These are phyloP conservation scores for Ciborinia camelliae DNA, from an alignment of 2,329 filamentous ascomycete species.

Conservation along the genomic window DNA sequence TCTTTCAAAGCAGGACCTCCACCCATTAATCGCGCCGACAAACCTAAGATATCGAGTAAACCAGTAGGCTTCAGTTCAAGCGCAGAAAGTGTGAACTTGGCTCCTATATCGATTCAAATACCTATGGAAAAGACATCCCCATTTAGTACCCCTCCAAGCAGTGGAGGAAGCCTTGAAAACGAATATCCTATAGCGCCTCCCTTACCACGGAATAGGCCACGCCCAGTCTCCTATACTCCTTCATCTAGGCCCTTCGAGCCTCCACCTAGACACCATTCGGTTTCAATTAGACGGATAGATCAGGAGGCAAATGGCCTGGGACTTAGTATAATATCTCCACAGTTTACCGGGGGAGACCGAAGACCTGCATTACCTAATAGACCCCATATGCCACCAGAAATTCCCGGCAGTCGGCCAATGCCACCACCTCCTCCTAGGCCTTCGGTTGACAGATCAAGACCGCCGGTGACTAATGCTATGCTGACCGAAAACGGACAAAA, in stretches of 20 bases:
- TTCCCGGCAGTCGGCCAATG: slow-evolving; percentile 32
- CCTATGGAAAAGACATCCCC: slow-evolving; percentile 56
- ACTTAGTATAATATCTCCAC: slow-evolving; percentile 42
- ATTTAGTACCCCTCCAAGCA: slow-evolving; percentile 82
- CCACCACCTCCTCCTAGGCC: slow-evolving; percentile 34
- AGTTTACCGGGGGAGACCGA: slow-evolving; percentile 42
- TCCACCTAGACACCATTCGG: slow-evolving; percentile 50
- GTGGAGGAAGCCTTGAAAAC: slow-evolving; percentile 57
- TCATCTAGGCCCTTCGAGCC: slow-evolving; percentile 45
- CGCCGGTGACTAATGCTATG: slow-evolving; percentile 21
- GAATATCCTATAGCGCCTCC: slow-evolving; percentile 48
- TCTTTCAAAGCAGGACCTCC: slow-evolving; percentile 53
- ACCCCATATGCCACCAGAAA: slow-evolving; percentile 38
- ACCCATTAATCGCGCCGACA: slow-evolving; percentile 76
- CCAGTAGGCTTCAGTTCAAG: slow-evolving; percentile 34
- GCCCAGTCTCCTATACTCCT: slow-evolving; percentile 44
- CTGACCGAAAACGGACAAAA: slow-evolving; percentile 14
- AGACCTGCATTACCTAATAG: slow-evolving; percentile 51
- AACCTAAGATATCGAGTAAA: slow-evolving; percentile 58
- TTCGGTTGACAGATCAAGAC: slow-evolving; percentile 31
- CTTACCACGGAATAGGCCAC: slow-evolving; percentile 50
- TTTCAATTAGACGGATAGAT: slow-evolving; percentile 45
- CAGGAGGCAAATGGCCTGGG: slow-evolving; percentile 43
- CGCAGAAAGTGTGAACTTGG: slow-evolving; percentile 35
- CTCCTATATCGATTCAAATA: slow-evolving; percentile 23